A percentile compares a stretch with the other conserved stretches of the same genome.
phyloP scores from a whole-genome alignment of 805 yeast genomes.

The Grigorovia transvaalensis region DNA sequence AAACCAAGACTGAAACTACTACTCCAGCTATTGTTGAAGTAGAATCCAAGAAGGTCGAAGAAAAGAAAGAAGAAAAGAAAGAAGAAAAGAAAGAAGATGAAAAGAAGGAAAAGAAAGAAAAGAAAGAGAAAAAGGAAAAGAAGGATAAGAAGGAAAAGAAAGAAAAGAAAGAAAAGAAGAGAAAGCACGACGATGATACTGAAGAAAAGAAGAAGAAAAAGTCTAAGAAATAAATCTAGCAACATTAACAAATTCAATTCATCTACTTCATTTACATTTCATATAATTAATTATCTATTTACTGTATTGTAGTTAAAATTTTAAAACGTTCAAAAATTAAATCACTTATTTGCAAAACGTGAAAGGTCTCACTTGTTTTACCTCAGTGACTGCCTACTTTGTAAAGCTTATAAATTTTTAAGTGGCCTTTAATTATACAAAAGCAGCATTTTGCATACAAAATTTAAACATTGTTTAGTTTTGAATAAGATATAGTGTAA shows the following conservation, averaged over 20 bases:
- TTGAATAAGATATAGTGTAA: too few relatives aligned
- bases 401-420: too few relatives aligned
- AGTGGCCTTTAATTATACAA: too few relatives aligned
- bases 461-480: too few relatives aligned
- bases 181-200: slow-evolving; percentile 26
- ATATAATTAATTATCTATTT: background rate
- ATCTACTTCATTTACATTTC: background rate
- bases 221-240: slow-evolving; percentile 30
- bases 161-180: slow-evolving; percentile 32
- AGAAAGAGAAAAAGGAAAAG: slow-evolving; percentile 43
- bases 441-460: too few relatives aligned
- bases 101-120: slow-evolving; percentile 44
- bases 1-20: slow-evolving; percentile 28
- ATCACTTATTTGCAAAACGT: too few relatives aligned
- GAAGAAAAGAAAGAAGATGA: slow-evolving; percentile 51
- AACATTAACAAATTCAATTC: background rate
- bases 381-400: too few relatives aligned
- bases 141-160: slow-evolving; percentile 28
- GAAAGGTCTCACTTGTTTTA: too few relatives aligned
- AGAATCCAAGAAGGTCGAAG: slow-evolving; percentile 26
- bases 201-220: slow-evolving; percentile 32
- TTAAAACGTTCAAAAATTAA: background rate
- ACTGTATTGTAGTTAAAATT: slow-evolving; percentile 3
- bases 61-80: slow-evolving; percentile 43
- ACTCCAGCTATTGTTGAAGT: slow-evolving; percentile 22